Evolutionary conservation across 345 rosid species (phyloP).

Genomic region (Heritiera fomes): DNA sequence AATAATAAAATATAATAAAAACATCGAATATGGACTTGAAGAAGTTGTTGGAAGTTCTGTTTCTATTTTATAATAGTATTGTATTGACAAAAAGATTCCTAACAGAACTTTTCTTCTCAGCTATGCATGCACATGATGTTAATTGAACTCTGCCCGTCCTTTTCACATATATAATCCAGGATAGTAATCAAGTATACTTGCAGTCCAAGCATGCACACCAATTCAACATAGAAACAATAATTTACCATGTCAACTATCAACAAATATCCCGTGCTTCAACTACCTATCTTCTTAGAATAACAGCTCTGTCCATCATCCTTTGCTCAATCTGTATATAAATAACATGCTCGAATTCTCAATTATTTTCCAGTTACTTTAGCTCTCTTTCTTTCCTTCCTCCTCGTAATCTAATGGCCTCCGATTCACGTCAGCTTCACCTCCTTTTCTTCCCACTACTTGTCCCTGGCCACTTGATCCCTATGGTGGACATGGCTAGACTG

Average conservation of each 20-base stretch:
- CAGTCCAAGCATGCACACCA: neutral
- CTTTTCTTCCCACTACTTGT: slow-evolving; percentile 15
- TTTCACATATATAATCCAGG: neutral
- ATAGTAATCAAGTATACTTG: neutral
- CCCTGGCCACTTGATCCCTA: slow-evolving; percentile 48
- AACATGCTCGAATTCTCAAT: neutral
- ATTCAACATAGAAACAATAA: neutral
- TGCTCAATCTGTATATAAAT: neutral
- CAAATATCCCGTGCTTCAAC: neutral
- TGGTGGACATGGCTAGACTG: neutral
- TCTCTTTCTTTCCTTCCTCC: neutral
- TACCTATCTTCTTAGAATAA: too few relatives aligned
- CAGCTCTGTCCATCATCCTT: too few relatives aligned
- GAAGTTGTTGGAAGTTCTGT: too few relatives aligned
- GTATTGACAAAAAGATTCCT: too few relatives aligned
- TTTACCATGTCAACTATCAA: neutral
- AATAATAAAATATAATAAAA: too few relatives aligned
- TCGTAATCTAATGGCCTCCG: neutral
- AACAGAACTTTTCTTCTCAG: too few relatives aligned
- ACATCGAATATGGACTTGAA: too few relatives aligned
- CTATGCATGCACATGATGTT: too few relatives aligned
- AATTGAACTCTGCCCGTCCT: too few relatives aligned
- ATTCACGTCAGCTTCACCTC: neutral
- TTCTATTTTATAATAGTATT: too few relatives aligned
- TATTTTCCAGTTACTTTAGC: neutral